Conservation (phyloP, 2,329 filamentous ascomycete species). For the Botryotinia globosa region DNA sequence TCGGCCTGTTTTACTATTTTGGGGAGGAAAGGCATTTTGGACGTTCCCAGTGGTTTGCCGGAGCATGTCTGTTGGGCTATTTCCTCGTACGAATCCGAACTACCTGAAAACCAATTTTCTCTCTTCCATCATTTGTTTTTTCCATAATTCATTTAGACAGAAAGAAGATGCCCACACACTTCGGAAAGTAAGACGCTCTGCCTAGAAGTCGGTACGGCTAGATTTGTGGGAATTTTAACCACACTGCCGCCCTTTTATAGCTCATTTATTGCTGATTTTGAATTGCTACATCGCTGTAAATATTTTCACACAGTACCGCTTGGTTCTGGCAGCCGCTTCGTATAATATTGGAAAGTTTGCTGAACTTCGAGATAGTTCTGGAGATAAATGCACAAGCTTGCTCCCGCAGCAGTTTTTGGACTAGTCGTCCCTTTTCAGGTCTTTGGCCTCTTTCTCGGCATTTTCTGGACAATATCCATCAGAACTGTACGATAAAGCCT, state of each 20-base stretch:
- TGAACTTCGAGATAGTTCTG: no score
- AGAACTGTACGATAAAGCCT: fast-evolving
- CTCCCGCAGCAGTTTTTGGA: no score
- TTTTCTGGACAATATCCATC: no score
- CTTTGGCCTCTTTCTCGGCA: neutral
- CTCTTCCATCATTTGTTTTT: no score
- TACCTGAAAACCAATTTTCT: no score
- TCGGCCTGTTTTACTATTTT: neutral
- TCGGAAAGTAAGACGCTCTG: no score
- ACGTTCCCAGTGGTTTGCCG: neutral
- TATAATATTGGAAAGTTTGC: neutral
- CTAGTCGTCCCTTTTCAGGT: neutral
- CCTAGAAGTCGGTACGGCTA: no score
- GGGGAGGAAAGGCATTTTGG: neutral
- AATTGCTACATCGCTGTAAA: no score
- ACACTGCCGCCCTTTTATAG: neutral
- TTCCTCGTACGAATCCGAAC: neutral
- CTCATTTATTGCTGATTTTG: no score
- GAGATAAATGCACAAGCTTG: no score
- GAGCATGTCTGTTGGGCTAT: neutral
- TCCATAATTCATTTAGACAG: neutral
- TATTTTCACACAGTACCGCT: neutral
- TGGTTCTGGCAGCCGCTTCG: fast-evolving
- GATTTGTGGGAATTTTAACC: no score
- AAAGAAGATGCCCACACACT: neutral